phyloP scores from a whole-genome alignment of 2,329 filamentous ascomycete genomes.

The Clarireedia homoeocarpa region DNA sequence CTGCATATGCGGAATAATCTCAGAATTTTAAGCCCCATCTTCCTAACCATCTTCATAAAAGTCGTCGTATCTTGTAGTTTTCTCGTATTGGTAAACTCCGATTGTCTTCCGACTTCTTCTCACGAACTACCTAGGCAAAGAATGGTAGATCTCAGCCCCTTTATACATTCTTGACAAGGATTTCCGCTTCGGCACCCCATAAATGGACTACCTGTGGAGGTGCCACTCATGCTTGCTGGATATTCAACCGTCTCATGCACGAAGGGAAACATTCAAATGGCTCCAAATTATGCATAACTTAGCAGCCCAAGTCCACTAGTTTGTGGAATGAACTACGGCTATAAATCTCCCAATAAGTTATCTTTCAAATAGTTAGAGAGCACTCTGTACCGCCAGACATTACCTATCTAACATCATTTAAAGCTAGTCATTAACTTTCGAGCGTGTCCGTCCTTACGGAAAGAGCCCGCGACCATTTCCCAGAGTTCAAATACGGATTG shows the following conservation, averaged over 20 bases:
- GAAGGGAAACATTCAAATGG: background rate
- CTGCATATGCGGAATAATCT: too few species aligned
- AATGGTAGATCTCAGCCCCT: background rate
- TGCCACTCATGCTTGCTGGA: too few species aligned
- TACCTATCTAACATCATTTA: background rate
- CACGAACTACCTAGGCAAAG: too few species aligned
- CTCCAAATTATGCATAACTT: slow-evolving; percentile 7
- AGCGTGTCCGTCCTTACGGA: background rate
- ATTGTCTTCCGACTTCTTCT: too few species aligned
- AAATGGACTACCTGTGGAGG: too few species aligned
- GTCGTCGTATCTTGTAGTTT: too few species aligned
- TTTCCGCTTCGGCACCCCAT: background rate
- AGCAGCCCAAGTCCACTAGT: background rate
- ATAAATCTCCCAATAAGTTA: too few species aligned
- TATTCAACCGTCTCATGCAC: background rate
- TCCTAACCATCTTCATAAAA: too few species aligned
- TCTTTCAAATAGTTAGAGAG: too few species aligned
- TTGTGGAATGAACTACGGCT: slow-evolving; percentile 2
- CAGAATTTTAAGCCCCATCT: too few species aligned
- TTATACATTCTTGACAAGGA: background rate
- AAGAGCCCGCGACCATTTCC: background rate
- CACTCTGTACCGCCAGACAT: background rate
- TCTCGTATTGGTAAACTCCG: too few species aligned
- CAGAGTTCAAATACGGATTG: slow-evolving; percentile 3
- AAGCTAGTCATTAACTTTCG: too few species aligned